phyloP scores from a whole-genome alignment of 805 yeast species.

The Candida xiaguanensis region DNA sequence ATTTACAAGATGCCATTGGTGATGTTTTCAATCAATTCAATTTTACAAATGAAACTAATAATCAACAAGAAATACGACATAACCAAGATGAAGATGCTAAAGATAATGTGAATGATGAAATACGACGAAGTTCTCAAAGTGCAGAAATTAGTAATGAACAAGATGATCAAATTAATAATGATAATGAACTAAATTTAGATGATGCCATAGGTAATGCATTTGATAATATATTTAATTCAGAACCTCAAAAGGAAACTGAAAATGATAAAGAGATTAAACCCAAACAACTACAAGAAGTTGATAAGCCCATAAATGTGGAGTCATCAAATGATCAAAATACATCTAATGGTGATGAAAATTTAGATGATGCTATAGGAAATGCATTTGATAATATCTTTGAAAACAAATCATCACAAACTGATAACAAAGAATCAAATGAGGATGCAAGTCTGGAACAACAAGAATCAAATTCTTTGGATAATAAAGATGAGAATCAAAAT shows the following conservation, averaged over 20 bases:
- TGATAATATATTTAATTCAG: constrained; percentile 2
- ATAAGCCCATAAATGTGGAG: too few relatives aligned
- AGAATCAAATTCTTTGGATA: too few relatives aligned
- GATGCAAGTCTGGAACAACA: too few relatives aligned
- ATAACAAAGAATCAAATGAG: too few relatives aligned
- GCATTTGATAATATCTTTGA: constrained; percentile 16
- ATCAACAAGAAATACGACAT: not conserved
- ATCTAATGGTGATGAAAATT: constrained; percentile 20
- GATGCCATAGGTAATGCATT: constrained; percentile 13
- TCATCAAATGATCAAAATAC: constrained; percentile 12
- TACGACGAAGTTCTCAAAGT: not conserved
- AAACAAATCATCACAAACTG: constrained; percentile 3
- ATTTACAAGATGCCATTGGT: constrained; percentile 34
- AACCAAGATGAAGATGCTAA: not conserved
- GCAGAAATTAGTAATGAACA: not conserved
- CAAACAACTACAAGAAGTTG: too few relatives aligned
- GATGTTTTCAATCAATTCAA: constrained; percentile 35
- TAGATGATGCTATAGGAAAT: constrained; percentile 28
- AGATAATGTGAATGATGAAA: constrained; percentile 1
- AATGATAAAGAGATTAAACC: not conserved
- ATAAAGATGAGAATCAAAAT: too few relatives aligned
- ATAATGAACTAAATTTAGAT: constrained; percentile 10
- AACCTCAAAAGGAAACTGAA: not conserved
- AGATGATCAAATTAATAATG: not conserved
- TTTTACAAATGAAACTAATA: constrained; percentile 3